Evolutionary conservation across 257 asterid species (phyloP), one percentile per base, ranked within the genome.

Genomic region (Fraxinus anomala): DNA sequence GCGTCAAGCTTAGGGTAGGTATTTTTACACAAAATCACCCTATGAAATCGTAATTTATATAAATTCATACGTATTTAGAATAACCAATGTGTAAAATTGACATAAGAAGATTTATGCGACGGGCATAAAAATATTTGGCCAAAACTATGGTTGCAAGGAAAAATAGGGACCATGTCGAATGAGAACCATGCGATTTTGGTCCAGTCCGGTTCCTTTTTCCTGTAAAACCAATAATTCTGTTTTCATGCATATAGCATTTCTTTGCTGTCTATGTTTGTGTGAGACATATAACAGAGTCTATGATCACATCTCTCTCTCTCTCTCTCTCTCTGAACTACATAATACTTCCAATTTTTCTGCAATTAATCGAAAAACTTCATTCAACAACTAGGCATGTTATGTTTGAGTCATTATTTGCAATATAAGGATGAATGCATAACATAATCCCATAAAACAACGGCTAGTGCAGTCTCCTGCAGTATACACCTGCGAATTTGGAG

Each of bases 381-480:
- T 69, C 80, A 73, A 23, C 74, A 70, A 76, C 39, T 12, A 14
- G 56, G 70, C 40, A 63, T 61, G 59, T 30, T 16, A 47, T 49
- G 37, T 21, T 16, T 42, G 14, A 72, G n/a, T 31, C 36, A 39
- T 12, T 73, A 51, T 12, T 73, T 26, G 73, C 47, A 73, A 69
- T 73, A 63, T 44, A 42, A 66, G 68, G 75, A 56, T 56, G 3
- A 36, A 40, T 24, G 51, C 68, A 47, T 24, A 30, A 33, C 59
- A n/a, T 72, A 61, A 61, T 61, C 26, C 68, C 74, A 37, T 17
- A 36, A 12, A 49, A 54, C 68, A 39, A 11, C 6, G 74, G 66
- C 26, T 6, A 76, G 51, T 73, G 24, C 11, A 19, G 81, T 73
- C 26, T 70, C 33, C 74, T 19, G 31, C 54, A 36, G 56, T 68